Base-by-base conservation (phyloP, 164 flowering plant genomes). In the Umbellularia californica region DNA sequence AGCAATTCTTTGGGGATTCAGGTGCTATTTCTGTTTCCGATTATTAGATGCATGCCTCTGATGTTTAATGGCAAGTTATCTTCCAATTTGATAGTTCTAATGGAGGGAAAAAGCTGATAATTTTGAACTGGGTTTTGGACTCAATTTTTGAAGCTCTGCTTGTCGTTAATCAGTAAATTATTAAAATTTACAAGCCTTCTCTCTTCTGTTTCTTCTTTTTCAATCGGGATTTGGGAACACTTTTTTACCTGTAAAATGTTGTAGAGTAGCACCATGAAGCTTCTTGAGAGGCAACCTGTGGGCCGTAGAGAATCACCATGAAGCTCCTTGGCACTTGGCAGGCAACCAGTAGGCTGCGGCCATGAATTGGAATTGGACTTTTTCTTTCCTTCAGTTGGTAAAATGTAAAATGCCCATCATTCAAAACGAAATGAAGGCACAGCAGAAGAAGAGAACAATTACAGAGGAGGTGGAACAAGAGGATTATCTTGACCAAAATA, bases 1-100 rank as follows among this genome's bases (percentile, higher is more conserved):
- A 80, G 95, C 63, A 82, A 84, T 75, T 85, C 88, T 25, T 84
- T 65, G 50, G 95, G 95, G 12, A 80, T 89, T 72, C 92, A 90
- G 95, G 95, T 90, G 68, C 47, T 79, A 77, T 79, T 66, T 17
- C 55, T 51, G 70, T 77, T 58, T 64, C 60, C 1, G 75, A 30
- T 19, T 30, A 65, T 23, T 23, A 65, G 27, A 65, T 65, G 23
- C 28, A 65, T 65, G 28, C 14, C 14, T 60, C 64, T 6, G 11
- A 60, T 20, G 64, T 60, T 17, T 65, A 10, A 13, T 41, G 47
- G 11, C 9, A 41, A 41, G 9, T 41, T 67, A 19, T 30, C 22
- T 15, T 67, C 47, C n/a, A 13, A 30, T 67, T 67, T 67, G 27
- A 23, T 17, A 67, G n/a, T 67, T 28, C 68, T 25, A 23, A 4